Conservation (phyloP, 1,284 basidiomycete species). For the Peniophora sp. region DNA sequence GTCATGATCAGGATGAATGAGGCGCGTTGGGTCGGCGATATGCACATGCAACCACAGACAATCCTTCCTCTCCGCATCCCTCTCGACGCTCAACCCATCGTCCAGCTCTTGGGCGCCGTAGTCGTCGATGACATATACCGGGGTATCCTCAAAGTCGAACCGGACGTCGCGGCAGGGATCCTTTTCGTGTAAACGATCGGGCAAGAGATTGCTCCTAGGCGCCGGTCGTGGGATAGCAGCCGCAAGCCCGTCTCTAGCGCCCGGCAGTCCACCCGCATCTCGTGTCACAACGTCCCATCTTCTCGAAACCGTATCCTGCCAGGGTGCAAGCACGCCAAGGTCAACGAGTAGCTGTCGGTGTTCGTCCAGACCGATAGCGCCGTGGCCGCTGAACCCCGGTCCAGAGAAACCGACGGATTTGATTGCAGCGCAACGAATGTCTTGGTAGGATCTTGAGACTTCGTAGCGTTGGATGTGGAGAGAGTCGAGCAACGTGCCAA, state of each 20-base stretch:
- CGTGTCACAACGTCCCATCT: slow-evolving; percentile 16
- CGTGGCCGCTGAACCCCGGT: slow-evolving; percentile 6
- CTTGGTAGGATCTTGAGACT: slow-evolving; percentile 59
- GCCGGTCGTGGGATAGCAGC: background rate
- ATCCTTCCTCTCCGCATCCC: slow-evolving; percentile 45
- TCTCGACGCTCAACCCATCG: slow-evolving; percentile 86
- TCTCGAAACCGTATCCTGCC: slow-evolving; percentile 47
- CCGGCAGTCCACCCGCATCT: slow-evolving; percentile 17
- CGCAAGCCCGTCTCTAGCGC: slow-evolving; percentile 9
- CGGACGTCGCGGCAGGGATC: slow-evolving; percentile 64
- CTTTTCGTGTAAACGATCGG: slow-evolving; percentile 46
- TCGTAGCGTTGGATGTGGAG: slow-evolving; percentile 49
- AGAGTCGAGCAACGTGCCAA: slow-evolving; percentile 60
- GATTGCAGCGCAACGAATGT: slow-evolving; percentile 51
- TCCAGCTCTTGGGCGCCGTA: slow-evolving; percentile 81
- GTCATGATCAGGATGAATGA: slow-evolving; percentile 65
- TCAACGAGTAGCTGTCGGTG: slow-evolving; percentile 48
- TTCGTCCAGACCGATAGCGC: slow-evolving; percentile 28
- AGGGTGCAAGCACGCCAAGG: slow-evolving; percentile 66
- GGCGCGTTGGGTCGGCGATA: slow-evolving; percentile 86
- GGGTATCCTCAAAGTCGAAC: slow-evolving; percentile 78
- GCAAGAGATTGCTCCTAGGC: slow-evolving; percentile 15
- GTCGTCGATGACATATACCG: slow-evolving; percentile 91
- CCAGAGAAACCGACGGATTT: slow-evolving; percentile 43
- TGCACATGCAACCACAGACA: slow-evolving; percentile 85